A percentile compares a stretch with the other conserved stretches of the same genome.
Evolutionary conservation across 2,329 filamentous ascomycete species (phyloP).

Genomic region (Pleochaeta shiraiana): DNA sequence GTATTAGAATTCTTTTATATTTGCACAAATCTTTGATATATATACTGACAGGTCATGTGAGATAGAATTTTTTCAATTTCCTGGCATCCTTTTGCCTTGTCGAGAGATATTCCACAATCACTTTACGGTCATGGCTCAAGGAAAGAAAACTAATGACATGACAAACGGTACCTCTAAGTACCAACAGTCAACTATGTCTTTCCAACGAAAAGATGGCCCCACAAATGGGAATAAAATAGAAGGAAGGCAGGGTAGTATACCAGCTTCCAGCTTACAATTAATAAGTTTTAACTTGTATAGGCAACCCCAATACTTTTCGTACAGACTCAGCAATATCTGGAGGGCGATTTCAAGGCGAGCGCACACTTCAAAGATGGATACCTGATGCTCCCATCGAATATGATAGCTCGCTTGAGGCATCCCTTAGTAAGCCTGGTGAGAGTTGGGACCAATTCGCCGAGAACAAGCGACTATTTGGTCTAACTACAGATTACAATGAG

Average conservation of each 20-base stretch:
- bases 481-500: conserved; percentile 82
- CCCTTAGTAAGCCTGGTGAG: conserved; percentile 11
- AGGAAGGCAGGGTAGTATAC: conserved; percentile 32
- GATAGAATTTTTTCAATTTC: not conserved
- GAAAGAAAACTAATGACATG: conserved; percentile 19
- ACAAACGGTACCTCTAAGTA: conserved; percentile 25
- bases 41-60: not conserved
- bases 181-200: conserved; percentile 30
- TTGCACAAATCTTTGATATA: not conserved
- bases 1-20: not conserved
- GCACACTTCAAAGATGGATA: conserved; percentile 64
- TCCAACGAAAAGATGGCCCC: conserved; percentile 36
- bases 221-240: conserved; percentile 29
- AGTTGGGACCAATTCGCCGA: conserved; percentile 85
- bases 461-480: conserved; percentile 71
- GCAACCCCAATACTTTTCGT: conserved; percentile 46
- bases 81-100: not conserved
- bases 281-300: conserved; percentile 22
- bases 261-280: not conserved
- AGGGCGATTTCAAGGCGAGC: conserved; percentile 43
- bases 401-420: conserved; percentile 47
- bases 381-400: conserved; percentile 38
- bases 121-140: conserved; percentile 38
- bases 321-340: conserved; percentile 82
- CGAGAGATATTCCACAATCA: not conserved